Evolutionary conservation across 129 eudicot genomes (phyloP), one percentile per base, ranked within the genome.

Genomic region (Lactuca sativa): DNA sequence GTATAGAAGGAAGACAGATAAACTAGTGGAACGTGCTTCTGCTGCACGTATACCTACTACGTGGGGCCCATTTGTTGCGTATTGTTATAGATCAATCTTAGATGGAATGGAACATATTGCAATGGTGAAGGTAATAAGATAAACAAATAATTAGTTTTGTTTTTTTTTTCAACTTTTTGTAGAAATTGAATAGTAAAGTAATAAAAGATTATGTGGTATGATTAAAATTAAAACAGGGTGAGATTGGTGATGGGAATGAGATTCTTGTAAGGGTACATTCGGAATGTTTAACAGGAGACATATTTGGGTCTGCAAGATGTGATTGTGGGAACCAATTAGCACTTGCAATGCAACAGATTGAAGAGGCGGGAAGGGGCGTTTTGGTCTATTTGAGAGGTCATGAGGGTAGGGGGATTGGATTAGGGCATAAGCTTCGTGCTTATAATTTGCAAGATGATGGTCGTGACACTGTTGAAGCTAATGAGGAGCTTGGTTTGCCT

Each of bases 101-200:
- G 99, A 93, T 69, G 99, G 97, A 34, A 93, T 90, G 10, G 97
- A 93, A 81, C 98, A 92, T 78, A 92, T 92, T n/a, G 98, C 96
- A 0, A 86, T 92, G 96, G 96, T 92, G 63, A 86, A 92, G 89
- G 98, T 92, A 62, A 81, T 25, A 25, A 25, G 30, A 25, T 25
- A 25, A 25, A 25, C 2, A 25, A 25, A 25, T 0, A 25, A 25
- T 25, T 25, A 2, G 30, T 2, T 25, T 25, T 25, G 2, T 25
- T 25, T 25, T 25, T 25, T 18, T 18, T 18, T n/a, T n/a, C n/a
- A 25, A 25, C 37, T 78, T 55, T 17, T 18, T 21, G 31, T 62
- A 59, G 8, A 16, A 41, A 48, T 7, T 15, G 7, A 16, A 7
- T 41, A 36, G n/a, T 47, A 34, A 31, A 44, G 5, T 40, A 12